phyloP scores from a whole-genome alignment of 164 flowering plant species.

The Stephania cephalantha region DNA sequence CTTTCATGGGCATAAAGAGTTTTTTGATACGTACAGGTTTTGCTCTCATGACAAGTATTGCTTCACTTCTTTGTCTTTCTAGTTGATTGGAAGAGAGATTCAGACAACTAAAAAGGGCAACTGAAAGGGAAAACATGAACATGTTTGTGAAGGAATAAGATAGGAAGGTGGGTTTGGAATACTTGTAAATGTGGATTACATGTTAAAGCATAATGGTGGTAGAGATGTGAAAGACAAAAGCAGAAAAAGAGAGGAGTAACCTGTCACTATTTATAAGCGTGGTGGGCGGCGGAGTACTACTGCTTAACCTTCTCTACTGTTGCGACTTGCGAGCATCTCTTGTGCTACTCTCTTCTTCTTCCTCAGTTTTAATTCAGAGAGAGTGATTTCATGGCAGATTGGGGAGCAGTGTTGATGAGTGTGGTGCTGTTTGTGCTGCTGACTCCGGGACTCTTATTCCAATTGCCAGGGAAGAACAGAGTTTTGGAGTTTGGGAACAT shows the following conservation, averaged over 20 bases:
- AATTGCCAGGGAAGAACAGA: slow-evolving; percentile 34
- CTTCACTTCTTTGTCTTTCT: background rate
- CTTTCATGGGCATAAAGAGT: background rate
- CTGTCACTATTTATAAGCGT: background rate
- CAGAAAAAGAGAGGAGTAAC: background rate
- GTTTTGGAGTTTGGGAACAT: slow-evolving; percentile 42
- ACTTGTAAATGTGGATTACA: slow-evolving; percentile 6
- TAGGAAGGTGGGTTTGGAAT: background rate
- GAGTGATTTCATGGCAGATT: slow-evolving; percentile 34
- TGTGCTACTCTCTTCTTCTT: background rate
- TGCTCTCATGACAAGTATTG: too few species aligned
- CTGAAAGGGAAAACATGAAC: background rate
- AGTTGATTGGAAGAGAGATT: background rate
- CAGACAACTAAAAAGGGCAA: background rate
- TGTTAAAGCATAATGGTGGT: background rate
- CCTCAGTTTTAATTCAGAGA: too few species aligned
- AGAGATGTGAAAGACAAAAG: background rate
- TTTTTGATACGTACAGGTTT: too few species aligned
- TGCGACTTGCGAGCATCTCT: background rate
- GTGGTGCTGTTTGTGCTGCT: slow-evolving; percentile 57
- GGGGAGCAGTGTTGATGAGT: slow-evolving; percentile 54
- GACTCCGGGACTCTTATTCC: slow-evolving; percentile 49
- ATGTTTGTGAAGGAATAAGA: background rate
- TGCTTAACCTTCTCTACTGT: background rate
- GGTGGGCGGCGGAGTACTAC: background rate